Percentiles rank a stretch among this genome's conserved stretches.
Evolutionary conservation across 805 yeast species (phyloP).

Genomic region (Lipomyces oligophaga): DNA sequence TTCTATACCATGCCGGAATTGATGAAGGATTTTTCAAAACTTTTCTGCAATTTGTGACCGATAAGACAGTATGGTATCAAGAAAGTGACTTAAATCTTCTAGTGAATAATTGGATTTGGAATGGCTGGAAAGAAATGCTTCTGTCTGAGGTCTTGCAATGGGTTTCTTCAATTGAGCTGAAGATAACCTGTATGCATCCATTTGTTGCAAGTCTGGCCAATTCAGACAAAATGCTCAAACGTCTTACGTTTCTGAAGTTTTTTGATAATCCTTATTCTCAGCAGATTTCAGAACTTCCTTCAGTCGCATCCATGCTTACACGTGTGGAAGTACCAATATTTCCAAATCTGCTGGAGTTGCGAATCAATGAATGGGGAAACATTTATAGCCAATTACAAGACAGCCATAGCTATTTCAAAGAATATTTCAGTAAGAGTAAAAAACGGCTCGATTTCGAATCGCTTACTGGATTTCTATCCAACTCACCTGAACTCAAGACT

Average conservation of each 20-base stretch:
- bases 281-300: not conserved
- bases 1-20: slow-evolving; percentile 13
- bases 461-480: no score
- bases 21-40: slow-evolving; percentile 14
- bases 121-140: slow-evolving; percentile 8
- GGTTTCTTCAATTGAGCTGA: slow-evolving; percentile 4
- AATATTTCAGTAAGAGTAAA: no score
- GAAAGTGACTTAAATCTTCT: slow-evolving; percentile 2
- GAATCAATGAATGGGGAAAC: slow-evolving; percentile 6
- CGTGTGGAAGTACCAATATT: not conserved
- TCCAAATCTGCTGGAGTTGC: slow-evolving; percentile 11
- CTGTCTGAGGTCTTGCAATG: slow-evolving; percentile 2
- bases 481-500: no score
- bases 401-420: no score
- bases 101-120: slow-evolving; percentile 9
- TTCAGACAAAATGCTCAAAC: not conserved
- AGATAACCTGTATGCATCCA: slow-evolving; percentile 5
- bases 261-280: not conserved
- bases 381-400: no score
- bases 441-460: no score
- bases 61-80: slow-evolving; percentile 4
- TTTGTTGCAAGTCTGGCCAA: not conserved
- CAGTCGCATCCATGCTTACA: not conserved
- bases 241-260: slow-evolving; percentile 12
- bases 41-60: slow-evolving; percentile 11